These are phyloP conservation scores for Bauhinia variegata DNA, from an alignment of 306 rosid species.

Conservation along the genomic window DNA sequence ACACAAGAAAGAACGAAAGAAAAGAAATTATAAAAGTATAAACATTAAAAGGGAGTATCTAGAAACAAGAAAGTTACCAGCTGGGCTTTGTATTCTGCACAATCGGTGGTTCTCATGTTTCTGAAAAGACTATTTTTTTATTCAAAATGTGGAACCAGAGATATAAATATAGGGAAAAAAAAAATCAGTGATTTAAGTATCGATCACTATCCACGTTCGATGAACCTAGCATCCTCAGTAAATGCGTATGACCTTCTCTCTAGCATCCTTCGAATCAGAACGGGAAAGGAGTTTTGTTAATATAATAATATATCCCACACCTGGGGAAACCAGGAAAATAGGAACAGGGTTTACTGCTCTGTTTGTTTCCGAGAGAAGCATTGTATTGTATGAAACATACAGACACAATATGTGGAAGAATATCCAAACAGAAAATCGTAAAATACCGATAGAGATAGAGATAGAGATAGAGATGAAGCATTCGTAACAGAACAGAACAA, in stretches of 20 bases:
- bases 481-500: too few relatives aligned
- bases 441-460: too few relatives aligned
- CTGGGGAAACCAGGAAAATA: neutral
- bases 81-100: slow-evolving; percentile 48
- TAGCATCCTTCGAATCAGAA: too few relatives aligned
- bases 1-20: neutral
- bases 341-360: neutral
- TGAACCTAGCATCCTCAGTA: slow-evolving; percentile 28
- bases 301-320: neutral
- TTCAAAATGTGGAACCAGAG: too few relatives aligned
- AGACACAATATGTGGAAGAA: neutral
- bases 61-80: slow-evolving; percentile 36
- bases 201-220: slow-evolving; percentile 49
- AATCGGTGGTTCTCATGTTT: slow-evolving; percentile 53
- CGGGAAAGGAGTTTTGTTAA: slow-evolving; percentile 15
- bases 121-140: slow-evolving; percentile 33
- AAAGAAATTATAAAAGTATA: neutral
- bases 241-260: too few relatives aligned
- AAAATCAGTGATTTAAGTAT: neutral
- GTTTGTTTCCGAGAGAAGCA: slow-evolving; percentile 41
- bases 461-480: too few relatives aligned
- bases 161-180: too few relatives aligned
- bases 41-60: slow-evolving; percentile 27
- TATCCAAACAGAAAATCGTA: too few relatives aligned
- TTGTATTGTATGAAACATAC: neutral